Percentiles rank a stretch among this genome's conserved stretches.
phyloP scores from a whole-genome alignment of 176 grass and related monocot species.

The Coix lacrymajobi region DNA sequence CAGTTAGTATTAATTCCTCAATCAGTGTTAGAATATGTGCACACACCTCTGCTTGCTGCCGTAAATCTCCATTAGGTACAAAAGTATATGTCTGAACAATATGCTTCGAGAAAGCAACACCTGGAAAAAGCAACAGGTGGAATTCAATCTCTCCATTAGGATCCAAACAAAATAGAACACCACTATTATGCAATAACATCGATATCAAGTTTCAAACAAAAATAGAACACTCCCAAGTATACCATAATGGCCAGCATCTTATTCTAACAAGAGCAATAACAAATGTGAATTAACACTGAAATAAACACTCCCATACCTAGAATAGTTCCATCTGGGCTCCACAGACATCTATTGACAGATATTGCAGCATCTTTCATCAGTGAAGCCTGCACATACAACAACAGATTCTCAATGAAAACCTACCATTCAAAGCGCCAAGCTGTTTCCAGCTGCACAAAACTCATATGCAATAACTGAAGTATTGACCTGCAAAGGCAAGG shows the following conservation, averaged over 20 bases:
- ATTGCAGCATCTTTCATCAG: slow-evolving; percentile 99
- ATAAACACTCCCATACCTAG: slow-evolving; percentile 46
- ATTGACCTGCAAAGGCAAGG: slow-evolving; percentile 80
- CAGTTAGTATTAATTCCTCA: not conserved
- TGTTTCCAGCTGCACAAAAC: slow-evolving; percentile 20
- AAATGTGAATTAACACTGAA: slow-evolving; percentile 9
- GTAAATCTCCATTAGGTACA: slow-evolving; percentile 73
- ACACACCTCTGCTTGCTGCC: slow-evolving; percentile 87
- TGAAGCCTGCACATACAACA: slow-evolving; percentile 52
- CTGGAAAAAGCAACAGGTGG: slow-evolving; percentile 29
- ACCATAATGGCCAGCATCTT: not conserved
- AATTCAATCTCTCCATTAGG: not conserved
- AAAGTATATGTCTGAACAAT: slow-evolving; percentile 94
- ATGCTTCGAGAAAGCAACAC: slow-evolving; percentile 99
- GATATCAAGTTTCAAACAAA: not conserved
- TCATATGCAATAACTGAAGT: slow-evolving; percentile 11
- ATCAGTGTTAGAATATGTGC: not conserved
- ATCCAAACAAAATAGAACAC: slow-evolving; percentile 4
- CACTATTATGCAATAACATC: not conserved
- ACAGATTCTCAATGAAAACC: slow-evolving; percentile 19
- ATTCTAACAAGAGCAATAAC: not conserved
- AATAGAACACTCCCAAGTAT: not conserved
- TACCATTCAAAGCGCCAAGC: not conserved
- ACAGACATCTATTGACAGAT: slow-evolving; percentile 96
- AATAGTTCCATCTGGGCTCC: slow-evolving; percentile 95